Evolutionary conservation across 2,329 filamentous ascomycete genomes (phyloP), one percentile per base, ranked within the genome.

Genomic region (Ophiocordyceps camponoti-floridani): DNA sequence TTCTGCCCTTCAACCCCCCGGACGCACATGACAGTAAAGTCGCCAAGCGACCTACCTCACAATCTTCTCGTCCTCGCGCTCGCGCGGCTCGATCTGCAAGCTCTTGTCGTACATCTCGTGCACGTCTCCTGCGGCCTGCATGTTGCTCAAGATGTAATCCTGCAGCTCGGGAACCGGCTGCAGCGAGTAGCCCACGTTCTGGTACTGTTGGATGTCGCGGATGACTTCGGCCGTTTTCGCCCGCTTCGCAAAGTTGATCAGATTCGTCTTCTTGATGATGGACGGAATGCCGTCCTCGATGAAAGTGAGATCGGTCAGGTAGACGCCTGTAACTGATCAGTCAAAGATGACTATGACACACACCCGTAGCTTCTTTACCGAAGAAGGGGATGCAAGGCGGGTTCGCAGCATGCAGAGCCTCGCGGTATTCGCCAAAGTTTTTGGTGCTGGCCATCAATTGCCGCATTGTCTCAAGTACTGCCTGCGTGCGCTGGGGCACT

Each of bases 81-180:
- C 91, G 56, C 91, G 77, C 50, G 91, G 91, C 62, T 98, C 91
- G 48, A 98, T 80, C 56, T 81, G 74, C 65, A 98, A 69, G 66
- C 87, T 94, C 72, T 88, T 88, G 63, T 96, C 88, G 68, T 96
- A 98, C 91, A 96, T 96, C 69, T 96, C 89, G 62, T 96, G 88
- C 50, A 98, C 91, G 61, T 96, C 89, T 44, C 87, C 84, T 4
- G 91, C 89, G 28, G 82, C 82, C 65, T 93, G 83, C 84, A 96
- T 94, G 61, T 96, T 95, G 61, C 80, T 88, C 53, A 95, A 66
- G 52, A 98, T 94, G 64, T 96, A 98, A 53, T 96, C 88, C 60
- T 96, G 89, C 52, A 98, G 70, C 64, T 96, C 91, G 2, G 80
- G 75, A 14, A 98, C 89, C 0, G 87, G 75, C 58, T 93, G 84